phyloP scores from a whole-genome alignment of 768 basidiomycete genomes.

The Favolaschia claudopus region DNA sequence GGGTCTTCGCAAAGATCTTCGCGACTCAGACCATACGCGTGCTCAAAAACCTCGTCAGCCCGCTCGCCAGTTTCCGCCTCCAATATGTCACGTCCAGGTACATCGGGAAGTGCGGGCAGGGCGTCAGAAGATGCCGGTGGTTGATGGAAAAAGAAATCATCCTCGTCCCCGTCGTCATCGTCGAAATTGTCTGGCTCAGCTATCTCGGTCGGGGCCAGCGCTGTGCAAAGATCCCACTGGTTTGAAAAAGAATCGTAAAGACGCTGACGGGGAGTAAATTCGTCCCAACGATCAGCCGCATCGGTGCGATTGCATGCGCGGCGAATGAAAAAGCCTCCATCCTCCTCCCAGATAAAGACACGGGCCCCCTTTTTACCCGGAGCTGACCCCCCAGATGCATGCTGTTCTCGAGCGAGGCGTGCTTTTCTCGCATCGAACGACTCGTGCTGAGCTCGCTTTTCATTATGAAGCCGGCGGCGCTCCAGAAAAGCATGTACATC shows the following conservation, averaged over 20 bases:
- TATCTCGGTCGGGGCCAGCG: constrained; percentile 12
- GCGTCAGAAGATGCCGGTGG: not conserved
- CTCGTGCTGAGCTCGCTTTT: constrained; percentile 9
- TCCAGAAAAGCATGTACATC: constrained; percentile 17
- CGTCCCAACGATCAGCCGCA: constrained; percentile 16
- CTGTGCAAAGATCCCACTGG: constrained; percentile 25
- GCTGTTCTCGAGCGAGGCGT: constrained; percentile 9
- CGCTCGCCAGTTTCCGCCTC: constrained; percentile 17
- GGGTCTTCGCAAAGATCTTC: constrained; percentile 2
- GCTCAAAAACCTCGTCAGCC: constrained; percentile 9
- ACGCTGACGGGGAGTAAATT: constrained; percentile 20
- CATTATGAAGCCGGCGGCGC: constrained; percentile 16
- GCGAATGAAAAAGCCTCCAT: constrained; percentile 20
- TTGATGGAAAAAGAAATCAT: constrained; percentile 1
- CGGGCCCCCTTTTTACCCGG: constrained; percentile 17
- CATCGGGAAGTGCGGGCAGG: constrained; percentile 17
- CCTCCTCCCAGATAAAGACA: constrained; percentile 25
- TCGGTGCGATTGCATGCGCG: constrained; percentile 7
- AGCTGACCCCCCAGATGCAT: constrained; percentile 9
- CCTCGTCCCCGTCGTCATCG: not conserved
- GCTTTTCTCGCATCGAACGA: not conserved
- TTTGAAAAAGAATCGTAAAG: constrained; percentile 15
- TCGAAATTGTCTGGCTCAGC: constrained; percentile 4
- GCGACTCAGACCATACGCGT: constrained; percentile 6
- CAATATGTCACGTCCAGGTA: constrained; percentile 8